A percentile compares a stretch with the other conserved stretches of the same genome.
These are phyloP conservation scores for Suhomyces maxii DNA, from an alignment of 1,139 yeast genomes.

Conservation along the genomic window DNA sequence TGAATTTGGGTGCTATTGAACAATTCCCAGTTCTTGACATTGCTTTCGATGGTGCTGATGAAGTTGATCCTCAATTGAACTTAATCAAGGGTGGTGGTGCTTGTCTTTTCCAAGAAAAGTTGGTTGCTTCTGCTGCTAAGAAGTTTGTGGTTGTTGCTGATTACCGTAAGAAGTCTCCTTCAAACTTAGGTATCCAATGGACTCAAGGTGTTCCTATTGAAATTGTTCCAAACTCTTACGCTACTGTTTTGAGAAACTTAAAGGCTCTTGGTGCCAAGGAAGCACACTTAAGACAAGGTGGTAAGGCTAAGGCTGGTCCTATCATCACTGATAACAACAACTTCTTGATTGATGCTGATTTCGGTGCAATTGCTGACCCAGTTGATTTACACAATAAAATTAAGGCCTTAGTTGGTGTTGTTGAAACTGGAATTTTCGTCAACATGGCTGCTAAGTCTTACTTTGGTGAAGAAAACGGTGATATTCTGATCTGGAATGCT, in stretches of 20 bases:
- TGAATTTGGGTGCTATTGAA: slow-evolving; percentile 77
- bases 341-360: slow-evolving; percentile 90
- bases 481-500: slow-evolving; percentile 38
- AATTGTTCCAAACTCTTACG: slow-evolving; percentile 86
- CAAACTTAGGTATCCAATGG: slow-evolving; percentile 76
- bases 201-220: slow-evolving; percentile 92
- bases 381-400: slow-evolving; percentile 58
- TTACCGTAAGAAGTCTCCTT: slow-evolving; percentile 72
- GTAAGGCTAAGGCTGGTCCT: slow-evolving; percentile 94
- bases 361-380: slow-evolving; percentile 73
- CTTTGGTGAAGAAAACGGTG: slow-evolving; percentile 82
- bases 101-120: slow-evolving; percentile 92
- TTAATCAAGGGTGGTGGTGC: slow-evolving; percentile 99
- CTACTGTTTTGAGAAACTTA: slow-evolving; percentile 69
- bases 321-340: slow-evolving; percentile 96
- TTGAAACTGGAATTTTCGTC: slow-evolving; percentile 91
- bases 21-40: slow-evolving; percentile 79
- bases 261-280: slow-evolving; percentile 61
- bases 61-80: slow-evolving; percentile 76
- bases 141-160: slow-evolving; percentile 90
- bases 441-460: slow-evolving; percentile 73
- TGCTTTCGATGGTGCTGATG: slow-evolving; percentile 99
- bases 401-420: slow-evolving; percentile 86
- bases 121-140: slow-evolving; percentile 80
- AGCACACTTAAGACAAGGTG: slow-evolving; percentile 79